phyloP scores from a whole-genome alignment of 495 filamentous ascomycete species.

The Talaromyces borbonicus region DNA sequence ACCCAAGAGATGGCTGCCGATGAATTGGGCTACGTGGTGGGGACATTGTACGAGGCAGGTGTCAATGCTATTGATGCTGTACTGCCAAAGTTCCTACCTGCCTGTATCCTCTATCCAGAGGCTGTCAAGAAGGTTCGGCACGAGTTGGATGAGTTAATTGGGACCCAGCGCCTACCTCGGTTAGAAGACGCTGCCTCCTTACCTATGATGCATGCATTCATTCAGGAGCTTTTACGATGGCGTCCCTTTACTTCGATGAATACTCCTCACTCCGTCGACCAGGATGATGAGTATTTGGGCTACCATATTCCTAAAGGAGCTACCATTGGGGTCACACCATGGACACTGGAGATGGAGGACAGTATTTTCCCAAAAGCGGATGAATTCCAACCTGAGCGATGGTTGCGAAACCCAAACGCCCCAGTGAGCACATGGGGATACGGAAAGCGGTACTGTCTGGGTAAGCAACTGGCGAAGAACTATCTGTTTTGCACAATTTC shows the following conservation, averaged over 20 bases:
- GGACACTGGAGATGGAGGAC: constrained; percentile 28
- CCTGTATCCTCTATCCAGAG: constrained; percentile 24
- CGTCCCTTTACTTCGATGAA: constrained; percentile 20
- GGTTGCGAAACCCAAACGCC: constrained; percentile 16
- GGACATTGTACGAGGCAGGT: constrained; percentile 29
- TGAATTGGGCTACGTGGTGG: constrained; percentile 27
- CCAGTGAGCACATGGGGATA: too few relatives aligned
- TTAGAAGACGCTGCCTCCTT: constrained; percentile 19
- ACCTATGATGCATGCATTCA: constrained; percentile 25
- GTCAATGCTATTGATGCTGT: constrained; percentile 23
- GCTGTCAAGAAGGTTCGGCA: constrained; percentile 29
- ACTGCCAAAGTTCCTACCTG: constrained; percentile 28
- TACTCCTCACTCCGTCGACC: constrained; percentile 42
- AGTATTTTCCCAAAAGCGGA: constrained; percentile 22
- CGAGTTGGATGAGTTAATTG: constrained; percentile 26
- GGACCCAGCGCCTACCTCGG: constrained; percentile 12
- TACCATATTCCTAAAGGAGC: constrained; percentile 33
- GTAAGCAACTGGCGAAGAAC: constrained; percentile 43
- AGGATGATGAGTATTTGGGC: constrained; percentile 44
- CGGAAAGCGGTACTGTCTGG: constrained; percentile 50
- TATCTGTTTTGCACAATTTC: constrained; percentile 48
- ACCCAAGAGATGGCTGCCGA: constrained; percentile 9
- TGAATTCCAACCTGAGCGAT: constrained; percentile 30
- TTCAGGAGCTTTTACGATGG: constrained; percentile 31
- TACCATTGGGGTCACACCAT: constrained; percentile 26